These are phyloP conservation scores for Penicillium thymicola DNA, from an alignment of 2,329 filamentous ascomycete genomes.

Conservation along the genomic window DNA sequence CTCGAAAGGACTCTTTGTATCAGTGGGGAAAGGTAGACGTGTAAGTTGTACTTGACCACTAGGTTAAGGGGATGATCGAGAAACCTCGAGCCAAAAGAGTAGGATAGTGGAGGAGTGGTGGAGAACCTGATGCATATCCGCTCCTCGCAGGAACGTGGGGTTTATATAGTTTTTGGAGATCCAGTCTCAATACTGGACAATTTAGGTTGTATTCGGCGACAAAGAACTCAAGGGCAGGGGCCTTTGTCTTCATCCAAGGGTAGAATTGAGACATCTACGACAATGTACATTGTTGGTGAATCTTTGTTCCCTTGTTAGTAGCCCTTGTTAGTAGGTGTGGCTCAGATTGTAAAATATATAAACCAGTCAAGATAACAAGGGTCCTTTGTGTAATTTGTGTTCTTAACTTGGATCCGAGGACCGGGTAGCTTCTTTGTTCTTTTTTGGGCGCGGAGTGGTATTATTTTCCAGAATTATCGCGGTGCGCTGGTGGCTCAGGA, in stretches of 20 bases:
- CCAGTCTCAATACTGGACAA: accelerated
- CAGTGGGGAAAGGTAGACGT: not conserved
- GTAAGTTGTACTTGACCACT: not conserved
- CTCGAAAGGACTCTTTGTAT: not conserved
- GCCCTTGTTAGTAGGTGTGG: not conserved
- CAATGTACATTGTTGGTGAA: not conserved
- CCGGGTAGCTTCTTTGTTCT: not conserved
- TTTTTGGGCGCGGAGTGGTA: not conserved
- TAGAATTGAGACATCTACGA: not conserved
- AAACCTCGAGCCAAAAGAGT: not conserved
- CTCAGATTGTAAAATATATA: not conserved
- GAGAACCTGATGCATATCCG: not conserved
- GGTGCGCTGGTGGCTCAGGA: not conserved
- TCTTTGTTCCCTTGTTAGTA: not conserved
- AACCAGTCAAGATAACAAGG: not conserved
- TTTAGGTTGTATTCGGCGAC: not conserved
- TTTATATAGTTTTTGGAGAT: not conserved
- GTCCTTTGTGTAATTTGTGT: not conserved
- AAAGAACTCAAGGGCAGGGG: not conserved
- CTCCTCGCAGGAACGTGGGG: not conserved
- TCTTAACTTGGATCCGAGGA: not conserved
- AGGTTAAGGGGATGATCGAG: not conserved
- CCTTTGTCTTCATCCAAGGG: not conserved
- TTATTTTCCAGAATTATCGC: not conserved
- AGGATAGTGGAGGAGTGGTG: not conserved